phyloP scores from a whole-genome alignment of 495 filamentous ascomycete genomes.

The Aspergillus homomorphus region DNA sequence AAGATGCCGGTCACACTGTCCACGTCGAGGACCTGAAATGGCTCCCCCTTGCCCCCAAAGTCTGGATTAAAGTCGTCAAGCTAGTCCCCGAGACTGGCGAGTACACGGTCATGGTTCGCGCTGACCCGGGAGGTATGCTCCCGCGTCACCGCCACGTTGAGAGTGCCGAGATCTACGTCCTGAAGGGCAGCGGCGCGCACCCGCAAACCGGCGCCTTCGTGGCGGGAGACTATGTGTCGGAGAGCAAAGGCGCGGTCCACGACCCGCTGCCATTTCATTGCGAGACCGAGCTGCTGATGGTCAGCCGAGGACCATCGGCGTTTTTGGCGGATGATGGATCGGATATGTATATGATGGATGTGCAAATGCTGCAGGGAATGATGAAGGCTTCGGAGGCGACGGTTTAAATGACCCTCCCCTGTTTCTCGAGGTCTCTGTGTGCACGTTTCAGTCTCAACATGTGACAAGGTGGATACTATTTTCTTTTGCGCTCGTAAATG shows the following conservation, averaged over 20 bases:
- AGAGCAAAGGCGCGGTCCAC: constrained; percentile 4
- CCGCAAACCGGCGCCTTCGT: constrained; percentile 6
- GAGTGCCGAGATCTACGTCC: constrained; percentile 8
- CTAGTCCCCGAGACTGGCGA: constrained; percentile 8
- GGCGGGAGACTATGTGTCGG: constrained; percentile 7
- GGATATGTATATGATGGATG: constrained; percentile 7
- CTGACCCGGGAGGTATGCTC: constrained; percentile 1
- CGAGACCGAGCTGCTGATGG: constrained; percentile 10
- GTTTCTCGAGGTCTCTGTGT: no score
- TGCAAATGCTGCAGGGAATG: constrained; percentile 1
- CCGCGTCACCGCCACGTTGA: constrained; percentile 7
- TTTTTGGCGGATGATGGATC: constrained; percentile 3
- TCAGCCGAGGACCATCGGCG: constrained; percentile 6
- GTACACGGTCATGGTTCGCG: constrained; percentile 8
- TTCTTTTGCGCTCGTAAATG: no score
- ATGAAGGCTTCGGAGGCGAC: no score
- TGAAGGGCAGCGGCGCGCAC: constrained; percentile 8
- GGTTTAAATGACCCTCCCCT: no score
- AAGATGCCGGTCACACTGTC: constrained; percentile 1
- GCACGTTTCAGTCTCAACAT: no score
- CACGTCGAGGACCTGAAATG: neutral
- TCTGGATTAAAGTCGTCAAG: constrained; percentile 6
- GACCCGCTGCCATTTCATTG: neutral
- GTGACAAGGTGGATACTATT: no score
- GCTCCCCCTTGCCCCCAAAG: constrained; percentile 6